Conservation (phyloP, 352 stramenopile species). For the Globisporangium yorkense region DNA sequence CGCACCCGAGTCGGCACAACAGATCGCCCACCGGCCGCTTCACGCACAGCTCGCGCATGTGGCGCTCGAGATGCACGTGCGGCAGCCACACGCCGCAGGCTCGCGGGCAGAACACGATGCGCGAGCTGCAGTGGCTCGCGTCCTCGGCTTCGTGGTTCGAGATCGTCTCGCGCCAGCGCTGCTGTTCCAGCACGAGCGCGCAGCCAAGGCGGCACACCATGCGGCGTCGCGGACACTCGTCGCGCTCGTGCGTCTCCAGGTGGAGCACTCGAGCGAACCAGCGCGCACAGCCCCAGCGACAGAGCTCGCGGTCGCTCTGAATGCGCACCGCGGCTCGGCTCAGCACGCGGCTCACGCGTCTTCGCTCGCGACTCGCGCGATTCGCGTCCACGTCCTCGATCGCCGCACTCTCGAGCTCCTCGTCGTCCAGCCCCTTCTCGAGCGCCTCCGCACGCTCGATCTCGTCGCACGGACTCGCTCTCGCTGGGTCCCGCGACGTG, state of each 20-base stretch:
- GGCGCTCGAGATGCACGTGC: constrained; percentile 32
- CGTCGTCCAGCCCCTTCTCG: constrained; percentile 32
- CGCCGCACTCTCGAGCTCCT: constrained; percentile 39
- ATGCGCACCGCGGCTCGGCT: constrained; percentile 34
- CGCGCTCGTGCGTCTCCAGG: constrained; percentile 40
- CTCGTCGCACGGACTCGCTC: constrained; percentile 25
- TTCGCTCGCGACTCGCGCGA: constrained; percentile 31
- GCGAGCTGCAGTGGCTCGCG: constrained; percentile 31
- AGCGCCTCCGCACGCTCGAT: constrained; percentile 33
- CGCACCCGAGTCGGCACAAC: constrained; percentile 52
- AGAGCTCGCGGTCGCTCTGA: constrained; percentile 26
- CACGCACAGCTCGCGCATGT: constrained; percentile 59
- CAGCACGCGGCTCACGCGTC: constrained; percentile 53
- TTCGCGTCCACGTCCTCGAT: constrained; percentile 46
- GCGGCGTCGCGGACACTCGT: constrained; percentile 50
- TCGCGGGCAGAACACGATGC: constrained; percentile 52
- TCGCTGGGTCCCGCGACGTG: constrained; percentile 28
- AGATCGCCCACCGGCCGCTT: constrained; percentile 54
- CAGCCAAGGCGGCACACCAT: constrained; percentile 71
- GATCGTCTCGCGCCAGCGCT: constrained; percentile 41
- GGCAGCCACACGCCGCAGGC: constrained; percentile 67
- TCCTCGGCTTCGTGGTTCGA: constrained; percentile 48
- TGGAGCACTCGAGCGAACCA: constrained; percentile 43
- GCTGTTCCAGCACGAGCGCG: constrained; percentile 34
- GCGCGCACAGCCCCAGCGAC: constrained; percentile 50